phyloP scores from a whole-genome alignment of 139 green algal species.

The Chlorella sorokiniana region DNA sequence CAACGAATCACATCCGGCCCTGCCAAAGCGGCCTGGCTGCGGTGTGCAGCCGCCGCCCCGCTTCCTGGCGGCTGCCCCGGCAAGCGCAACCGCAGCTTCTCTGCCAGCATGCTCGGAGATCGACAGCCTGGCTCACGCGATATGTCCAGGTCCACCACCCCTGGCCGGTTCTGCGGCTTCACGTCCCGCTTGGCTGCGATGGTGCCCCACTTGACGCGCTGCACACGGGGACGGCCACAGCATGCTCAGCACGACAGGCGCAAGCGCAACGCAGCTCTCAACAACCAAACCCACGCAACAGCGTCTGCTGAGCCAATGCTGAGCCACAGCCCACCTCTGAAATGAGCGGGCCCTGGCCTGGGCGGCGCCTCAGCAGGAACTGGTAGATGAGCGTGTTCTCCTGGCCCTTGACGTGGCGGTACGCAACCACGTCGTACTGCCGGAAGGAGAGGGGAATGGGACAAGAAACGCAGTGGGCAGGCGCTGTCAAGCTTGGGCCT shows the following conservation, averaged over 20 bases:
- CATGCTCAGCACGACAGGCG: not conserved
- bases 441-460: not conserved
- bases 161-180: slow-evolving; percentile 17
- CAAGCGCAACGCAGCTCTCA: not conserved
- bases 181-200: slow-evolving; percentile 25
- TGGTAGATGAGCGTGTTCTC: slow-evolving; percentile 40
- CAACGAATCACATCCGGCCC: not conserved
- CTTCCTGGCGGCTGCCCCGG: not conserved
- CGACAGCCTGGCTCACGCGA: slow-evolving; percentile 1
- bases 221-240: not conserved
- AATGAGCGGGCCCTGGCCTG: slow-evolving; percentile 40
- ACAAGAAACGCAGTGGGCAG: not conserved
- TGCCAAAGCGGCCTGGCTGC: no score
- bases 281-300: no score
- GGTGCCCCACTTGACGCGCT: slow-evolving; percentile 43
- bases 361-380: slow-evolving; percentile 46
- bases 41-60: no score
- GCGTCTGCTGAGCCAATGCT: not conserved
- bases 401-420: slow-evolving; percentile 37
- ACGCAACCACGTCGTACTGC: slow-evolving; percentile 44
- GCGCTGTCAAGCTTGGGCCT: no score
- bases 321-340: slow-evolving; percentile 13
- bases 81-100: not conserved
- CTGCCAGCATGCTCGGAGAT: not conserved
- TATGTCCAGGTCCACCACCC: slow-evolving; percentile 54